A percentile compares a stretch with the other conserved stretches of the same genome.
phyloP scores from a whole-genome alignment of 2,329 filamentous ascomycete genomes.

The Aspergillus quadrilineatus region DNA sequence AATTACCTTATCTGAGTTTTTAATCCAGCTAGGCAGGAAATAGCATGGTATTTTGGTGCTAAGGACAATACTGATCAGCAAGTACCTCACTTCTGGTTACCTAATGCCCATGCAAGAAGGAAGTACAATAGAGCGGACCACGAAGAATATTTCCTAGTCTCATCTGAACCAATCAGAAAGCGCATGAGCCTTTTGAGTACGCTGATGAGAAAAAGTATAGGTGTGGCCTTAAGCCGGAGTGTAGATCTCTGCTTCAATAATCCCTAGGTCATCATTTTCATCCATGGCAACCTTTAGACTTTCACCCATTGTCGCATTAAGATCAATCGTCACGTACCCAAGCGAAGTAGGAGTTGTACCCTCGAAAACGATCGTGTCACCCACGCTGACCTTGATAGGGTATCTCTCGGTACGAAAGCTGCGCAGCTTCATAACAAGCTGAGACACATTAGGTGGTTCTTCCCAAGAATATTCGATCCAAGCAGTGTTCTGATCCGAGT shows the following conservation, averaged over 20 bases:
- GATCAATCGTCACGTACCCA: neutral
- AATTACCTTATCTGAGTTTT: too few species aligned
- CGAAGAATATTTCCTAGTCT: neutral
- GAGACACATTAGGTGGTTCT: neutral
- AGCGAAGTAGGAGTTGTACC: neutral
- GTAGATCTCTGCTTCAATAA: neutral
- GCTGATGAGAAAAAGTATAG: neutral
- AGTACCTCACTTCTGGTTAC: too few species aligned
- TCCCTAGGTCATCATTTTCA: neutral
- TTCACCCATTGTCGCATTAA: neutral
- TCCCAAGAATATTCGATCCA: constrained; percentile 9
- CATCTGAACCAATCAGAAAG: neutral
- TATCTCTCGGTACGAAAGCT: neutral
- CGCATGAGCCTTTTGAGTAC: neutral
- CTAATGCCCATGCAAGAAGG: too few species aligned
- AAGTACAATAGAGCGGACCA: too few species aligned
- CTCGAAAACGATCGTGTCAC: neutral
- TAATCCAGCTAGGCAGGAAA: too few species aligned
- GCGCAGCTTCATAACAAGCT: constrained; percentile 1
- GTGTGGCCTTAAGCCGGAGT: neutral
- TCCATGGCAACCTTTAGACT: neutral
- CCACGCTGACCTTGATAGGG: neutral
- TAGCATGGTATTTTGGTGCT: too few species aligned
- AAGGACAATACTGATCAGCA: neutral
- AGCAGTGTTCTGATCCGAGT: neutral